phyloP scores from a whole-genome alignment of 2,329 filamentous ascomycete genomes.

The Fusarium gaditjirri region DNA sequence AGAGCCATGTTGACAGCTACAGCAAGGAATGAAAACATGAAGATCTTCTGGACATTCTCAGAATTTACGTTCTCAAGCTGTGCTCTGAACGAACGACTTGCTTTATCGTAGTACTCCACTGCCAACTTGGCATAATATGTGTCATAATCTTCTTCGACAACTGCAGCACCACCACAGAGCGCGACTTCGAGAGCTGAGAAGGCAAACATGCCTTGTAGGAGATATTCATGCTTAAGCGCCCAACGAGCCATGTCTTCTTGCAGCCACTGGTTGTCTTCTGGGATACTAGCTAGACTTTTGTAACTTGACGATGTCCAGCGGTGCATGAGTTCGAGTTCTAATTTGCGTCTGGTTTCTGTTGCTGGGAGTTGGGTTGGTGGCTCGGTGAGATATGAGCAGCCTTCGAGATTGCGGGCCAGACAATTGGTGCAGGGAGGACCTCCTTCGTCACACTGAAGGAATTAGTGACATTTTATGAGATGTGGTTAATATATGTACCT shows the following conservation, averaged over 20 bases:
- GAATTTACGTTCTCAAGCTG: constrained; percentile 35
- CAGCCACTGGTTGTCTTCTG: constrained; percentile 50
- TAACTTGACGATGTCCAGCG: constrained; percentile 60
- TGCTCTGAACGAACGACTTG: constrained; percentile 35
- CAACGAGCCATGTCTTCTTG: constrained; percentile 48
- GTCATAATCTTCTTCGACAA: constrained; percentile 24
- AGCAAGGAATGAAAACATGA: constrained; percentile 41
- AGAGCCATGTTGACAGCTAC: constrained; percentile 41
- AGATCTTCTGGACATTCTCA: constrained; percentile 37
- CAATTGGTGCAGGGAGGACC: constrained; percentile 52
- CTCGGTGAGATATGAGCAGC: constrained; percentile 34
- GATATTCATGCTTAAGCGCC: constrained; percentile 52
- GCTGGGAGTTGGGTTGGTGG: constrained; percentile 15
- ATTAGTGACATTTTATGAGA: neutral
- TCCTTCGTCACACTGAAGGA: constrained; percentile 49
- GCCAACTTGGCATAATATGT: constrained; percentile 37
- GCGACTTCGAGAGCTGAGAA: constrained; percentile 39
- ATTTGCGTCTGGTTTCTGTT: constrained; percentile 40
- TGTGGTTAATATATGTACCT: constrained; percentile 13
- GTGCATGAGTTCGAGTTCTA: constrained; percentile 64
- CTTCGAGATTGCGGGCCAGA: constrained; percentile 40
- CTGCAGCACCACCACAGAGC: constrained; percentile 30
- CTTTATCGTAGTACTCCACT: constrained; percentile 42
- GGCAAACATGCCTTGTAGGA: constrained; percentile 52
- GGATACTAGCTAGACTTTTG: constrained; percentile 51